Evolutionary conservation across 225 moss, liverwort and hornwort species (phyloP), one percentile per base, ranked within the genome.

Genomic region (Ulota crispa): DNA sequence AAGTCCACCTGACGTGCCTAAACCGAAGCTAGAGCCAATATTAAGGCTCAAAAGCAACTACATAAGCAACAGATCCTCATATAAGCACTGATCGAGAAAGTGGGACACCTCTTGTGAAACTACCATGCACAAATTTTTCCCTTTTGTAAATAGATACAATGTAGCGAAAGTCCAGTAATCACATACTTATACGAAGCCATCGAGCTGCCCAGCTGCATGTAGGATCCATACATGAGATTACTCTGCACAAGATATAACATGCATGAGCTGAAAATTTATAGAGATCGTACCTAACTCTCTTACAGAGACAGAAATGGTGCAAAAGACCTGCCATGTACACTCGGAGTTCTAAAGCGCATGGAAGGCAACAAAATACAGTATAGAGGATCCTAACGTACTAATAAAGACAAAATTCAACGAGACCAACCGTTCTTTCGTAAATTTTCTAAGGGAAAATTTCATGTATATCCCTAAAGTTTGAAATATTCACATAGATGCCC

Each of bases 141-240:
- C 28, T 39, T 24, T 34, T 31, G 2, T 55, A 9, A 5, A 70
- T 1, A 9, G 36, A 34, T 20, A 50, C 43, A 67, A 66, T 31
- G 24, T 10, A 73, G 36, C 39, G 28, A 70, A 82, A 72, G 32
- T 47, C 57, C 57, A 78, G 47, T 54, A 43, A 27, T 68, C 68
- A 82, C 87, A 66, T 87, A 95, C 98, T 95, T 91, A 95, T 99
- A 83, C 95, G 93, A 65, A 96, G 95, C 98, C 98, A 99, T 81
- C 98, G 91, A 83, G 98, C 94, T 85, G 98, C 98, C 98, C 98
- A 99, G 87, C 98, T 99, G 80, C 90, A 90, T 65, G 91, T 89
- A 30, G 98, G 98, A 90, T 99, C 95, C 98, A 99, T 99, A 55
- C 95, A 94, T 45, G 98, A 94, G 73, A 99, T 99, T 14, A 99